Conservation (phyloP, 768 basidiomycete genomes). For the Boletus edulis region DNA sequence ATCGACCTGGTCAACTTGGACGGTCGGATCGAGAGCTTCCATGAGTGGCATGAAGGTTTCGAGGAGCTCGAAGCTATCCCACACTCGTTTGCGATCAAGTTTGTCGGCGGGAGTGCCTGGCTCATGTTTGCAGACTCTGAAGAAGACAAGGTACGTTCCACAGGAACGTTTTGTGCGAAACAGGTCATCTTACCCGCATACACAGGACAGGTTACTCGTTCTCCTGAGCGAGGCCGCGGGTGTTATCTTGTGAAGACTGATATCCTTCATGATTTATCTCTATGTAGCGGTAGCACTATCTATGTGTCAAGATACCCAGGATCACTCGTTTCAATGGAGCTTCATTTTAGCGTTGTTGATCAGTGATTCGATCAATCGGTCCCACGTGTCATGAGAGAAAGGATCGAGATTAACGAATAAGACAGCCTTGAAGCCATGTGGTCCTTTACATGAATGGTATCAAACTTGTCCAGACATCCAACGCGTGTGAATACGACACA, state of each 20-base stretch:
- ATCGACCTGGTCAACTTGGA: slow-evolving; percentile 43
- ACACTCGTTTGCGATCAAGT: slow-evolving; percentile 65
- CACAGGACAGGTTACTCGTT: slow-evolving; percentile 26
- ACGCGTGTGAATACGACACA: no score
- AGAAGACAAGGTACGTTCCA: slow-evolving; percentile 52
- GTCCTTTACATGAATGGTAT: no score
- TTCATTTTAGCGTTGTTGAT: neutral
- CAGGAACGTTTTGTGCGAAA: neutral
- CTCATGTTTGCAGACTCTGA: slow-evolving; percentile 60
- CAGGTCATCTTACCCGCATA: neutral
- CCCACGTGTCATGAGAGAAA: no score
- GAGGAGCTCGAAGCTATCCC: slow-evolving; percentile 66
- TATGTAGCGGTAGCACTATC: slow-evolving; percentile 20
- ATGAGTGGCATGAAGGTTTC: slow-evolving; percentile 66
- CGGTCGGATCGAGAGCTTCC: slow-evolving; percentile 44
- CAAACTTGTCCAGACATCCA: no score
- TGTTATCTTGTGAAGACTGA: slow-evolving; percentile 22
- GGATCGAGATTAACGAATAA: no score
- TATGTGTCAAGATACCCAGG: slow-evolving; percentile 5
- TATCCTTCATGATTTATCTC: slow-evolving; percentile 12
- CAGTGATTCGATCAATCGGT: no score
- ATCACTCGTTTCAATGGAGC: slow-evolving; percentile 7
- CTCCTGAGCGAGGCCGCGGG: slow-evolving; percentile 30
- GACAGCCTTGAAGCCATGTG: no score
- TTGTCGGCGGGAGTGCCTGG: slow-evolving; percentile 51